Evolutionary conservation across 164 flowering plant species (phyloP).

Genomic region (Platanus orientalis): DNA sequence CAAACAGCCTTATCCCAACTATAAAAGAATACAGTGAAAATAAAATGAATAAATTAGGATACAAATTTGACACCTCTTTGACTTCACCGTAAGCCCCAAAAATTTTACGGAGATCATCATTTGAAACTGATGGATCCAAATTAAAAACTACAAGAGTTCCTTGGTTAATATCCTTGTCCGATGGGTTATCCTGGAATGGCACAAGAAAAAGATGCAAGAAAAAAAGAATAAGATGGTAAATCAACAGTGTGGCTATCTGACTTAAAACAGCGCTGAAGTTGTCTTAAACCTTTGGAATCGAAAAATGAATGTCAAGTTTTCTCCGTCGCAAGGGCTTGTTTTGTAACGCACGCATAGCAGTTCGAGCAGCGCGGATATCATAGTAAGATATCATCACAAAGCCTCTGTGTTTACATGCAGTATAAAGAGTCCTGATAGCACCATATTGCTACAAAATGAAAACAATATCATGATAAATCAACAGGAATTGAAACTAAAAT

Average conservation of each 20-base stretch:
- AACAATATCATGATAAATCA: constrained; percentile 5
- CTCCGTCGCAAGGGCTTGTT: constrained; percentile 91
- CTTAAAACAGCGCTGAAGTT: neutral
- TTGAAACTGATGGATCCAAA: constrained; percentile 90
- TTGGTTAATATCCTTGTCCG: constrained; percentile 94
- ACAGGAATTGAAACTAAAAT: neutral
- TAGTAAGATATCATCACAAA: constrained; percentile 99
- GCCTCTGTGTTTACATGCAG: constrained; percentile 98
- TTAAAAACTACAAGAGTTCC: constrained; percentile 94
- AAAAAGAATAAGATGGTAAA: neutral
- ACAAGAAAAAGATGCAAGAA: constrained; percentile 3
- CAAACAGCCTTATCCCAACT: neutral
- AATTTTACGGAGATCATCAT: constrained; percentile 80
- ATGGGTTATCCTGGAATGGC: constrained; percentile 79
- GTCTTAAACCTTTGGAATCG: constrained; percentile 83
- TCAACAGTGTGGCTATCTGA: neutral
- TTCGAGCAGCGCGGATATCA: constrained; percentile 94
- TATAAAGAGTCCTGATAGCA: constrained; percentile 86
- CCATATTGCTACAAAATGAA: constrained; percentile 78
- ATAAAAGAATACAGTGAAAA: neutral
- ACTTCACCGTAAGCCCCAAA: constrained; percentile 95
- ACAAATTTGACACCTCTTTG: constrained; percentile 62
- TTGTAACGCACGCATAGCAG: constrained; percentile 94
- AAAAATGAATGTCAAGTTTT: constrained; percentile 97
- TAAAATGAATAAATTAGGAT: neutral